These are phyloP conservation scores for Misopates orontium DNA, from an alignment of 257 asterid species.

Conservation along the genomic window DNA sequence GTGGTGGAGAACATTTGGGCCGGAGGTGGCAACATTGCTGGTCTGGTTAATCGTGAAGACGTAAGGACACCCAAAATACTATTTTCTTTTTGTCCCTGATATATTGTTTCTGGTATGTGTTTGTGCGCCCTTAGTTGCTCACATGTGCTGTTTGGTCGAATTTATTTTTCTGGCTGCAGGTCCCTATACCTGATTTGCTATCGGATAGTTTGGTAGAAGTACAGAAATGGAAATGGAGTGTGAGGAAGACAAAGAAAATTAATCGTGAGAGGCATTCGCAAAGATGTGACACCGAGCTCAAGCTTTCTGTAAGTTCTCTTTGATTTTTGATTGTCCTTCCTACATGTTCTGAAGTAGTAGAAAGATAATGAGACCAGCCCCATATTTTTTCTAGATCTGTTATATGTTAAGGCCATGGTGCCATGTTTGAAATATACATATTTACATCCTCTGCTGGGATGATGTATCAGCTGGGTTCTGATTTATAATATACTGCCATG, in stretches of 20 bases:
- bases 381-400: too few relatives aligned
- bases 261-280: constrained; percentile 88
- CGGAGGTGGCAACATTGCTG: constrained; percentile 84
- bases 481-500: too few relatives aligned
- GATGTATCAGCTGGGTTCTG: too few relatives aligned
- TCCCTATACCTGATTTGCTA: constrained; percentile 73
- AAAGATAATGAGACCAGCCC: too few relatives aligned
- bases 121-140: constrained; percentile 21
- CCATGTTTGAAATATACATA: too few relatives aligned
- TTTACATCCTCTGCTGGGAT: too few relatives aligned
- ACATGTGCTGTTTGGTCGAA: constrained; percentile 23
- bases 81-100: constrained; percentile 14
- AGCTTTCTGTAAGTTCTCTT: constrained; percentile 70
- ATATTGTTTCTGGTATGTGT: constrained; percentile 4
- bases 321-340: too few relatives aligned
- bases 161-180: constrained; percentile 43
- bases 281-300: constrained; percentile 90
- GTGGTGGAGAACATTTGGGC: constrained; percentile 95
- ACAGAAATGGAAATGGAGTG: constrained; percentile 81
- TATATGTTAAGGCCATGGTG: too few relatives aligned
- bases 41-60: constrained; percentile 79
- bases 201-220: constrained; percentile 61
- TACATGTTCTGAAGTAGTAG: too few relatives aligned
- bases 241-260: constrained; percentile 74
- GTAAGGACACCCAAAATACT: constrained; percentile 47